Evolutionary conservation across 1,284 basidiomycete species (phyloP).

Genomic region (Ustilago bromivora): DNA sequence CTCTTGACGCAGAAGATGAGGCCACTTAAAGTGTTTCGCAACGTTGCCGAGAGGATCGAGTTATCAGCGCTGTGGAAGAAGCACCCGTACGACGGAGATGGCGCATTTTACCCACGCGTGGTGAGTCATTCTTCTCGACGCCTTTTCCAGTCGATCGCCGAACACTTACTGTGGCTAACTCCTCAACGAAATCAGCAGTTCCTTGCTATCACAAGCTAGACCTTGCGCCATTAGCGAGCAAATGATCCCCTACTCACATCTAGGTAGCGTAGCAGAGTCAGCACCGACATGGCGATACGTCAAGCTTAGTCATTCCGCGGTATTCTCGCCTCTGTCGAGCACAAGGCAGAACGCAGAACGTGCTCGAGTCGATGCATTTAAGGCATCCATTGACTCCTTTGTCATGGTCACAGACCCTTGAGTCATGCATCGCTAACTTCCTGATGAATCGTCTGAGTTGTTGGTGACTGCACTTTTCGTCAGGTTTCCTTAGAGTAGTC

Average conservation of each 20-base stretch:
- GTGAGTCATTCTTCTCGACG: background rate
- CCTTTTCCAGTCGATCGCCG: background rate
- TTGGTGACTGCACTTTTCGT: too few relatives aligned
- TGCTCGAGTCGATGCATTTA: too few relatives aligned
- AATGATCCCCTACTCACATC: background rate
- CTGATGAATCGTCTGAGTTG: too few relatives aligned
- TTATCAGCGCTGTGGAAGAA: background rate
- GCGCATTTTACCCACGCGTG: background rate
- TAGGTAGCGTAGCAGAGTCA: background rate
- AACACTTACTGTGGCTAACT: background rate
- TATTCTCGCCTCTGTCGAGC: background rate
- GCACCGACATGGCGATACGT: background rate
- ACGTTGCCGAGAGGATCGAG: background rate
- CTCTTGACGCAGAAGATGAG: background rate
- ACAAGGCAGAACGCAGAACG: background rate
- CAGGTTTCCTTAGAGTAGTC: background rate
- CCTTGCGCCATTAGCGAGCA: background rate
- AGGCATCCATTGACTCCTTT: background rate
- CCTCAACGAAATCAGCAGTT: background rate
- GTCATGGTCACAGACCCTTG: background rate
- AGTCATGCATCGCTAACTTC: background rate
- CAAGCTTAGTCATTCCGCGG: background rate
- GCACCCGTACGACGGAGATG: background rate
- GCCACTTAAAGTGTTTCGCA: background rate
- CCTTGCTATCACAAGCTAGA: background rate